Conservation (phyloP, 2,329 filamentous ascomycete species). For the Aspergillus bombycis region DNA sequence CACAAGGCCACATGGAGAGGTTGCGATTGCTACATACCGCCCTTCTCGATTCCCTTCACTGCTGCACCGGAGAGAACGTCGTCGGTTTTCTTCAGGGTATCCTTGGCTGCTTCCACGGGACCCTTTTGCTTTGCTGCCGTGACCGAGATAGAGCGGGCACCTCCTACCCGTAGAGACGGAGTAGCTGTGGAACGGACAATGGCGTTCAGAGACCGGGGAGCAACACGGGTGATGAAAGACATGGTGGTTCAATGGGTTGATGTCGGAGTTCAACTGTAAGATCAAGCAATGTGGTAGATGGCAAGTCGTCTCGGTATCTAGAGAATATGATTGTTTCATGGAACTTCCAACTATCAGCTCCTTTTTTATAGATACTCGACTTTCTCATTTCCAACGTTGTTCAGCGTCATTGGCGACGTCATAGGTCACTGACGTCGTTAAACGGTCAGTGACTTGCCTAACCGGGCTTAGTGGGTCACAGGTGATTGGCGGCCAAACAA, state of each 20-base stretch:
- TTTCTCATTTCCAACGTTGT: neutral
- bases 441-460: constrained; percentile 20
- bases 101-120: constrained; percentile 59
- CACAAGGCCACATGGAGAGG: neutral
- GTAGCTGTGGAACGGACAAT: constrained; percentile 3
- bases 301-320: neutral
- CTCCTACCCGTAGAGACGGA: constrained; percentile 23
- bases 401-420: constrained; percentile 14
- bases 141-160: constrained; percentile 53
- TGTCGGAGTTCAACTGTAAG: neutral
- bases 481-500: constrained; percentile 6
- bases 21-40: constrained; percentile 51
- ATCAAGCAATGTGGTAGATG: neutral
- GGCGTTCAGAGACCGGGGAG: constrained; percentile 25
- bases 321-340: too few relatives aligned
- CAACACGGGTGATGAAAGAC: constrained; percentile 41
- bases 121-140: constrained; percentile 54
- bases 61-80: constrained; percentile 57
- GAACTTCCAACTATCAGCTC: too few relatives aligned
- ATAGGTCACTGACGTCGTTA: constrained; percentile 29
- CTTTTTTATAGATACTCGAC: neutral
- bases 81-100: constrained; percentile 62
- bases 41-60: constrained; percentile 65
- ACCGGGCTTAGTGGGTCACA: constrained; percentile 12
- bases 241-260: constrained; percentile 23